These are phyloP conservation scores for Picea abies DNA, from an alignment of 83 land plant species.

Conservation along the genomic window DNA sequence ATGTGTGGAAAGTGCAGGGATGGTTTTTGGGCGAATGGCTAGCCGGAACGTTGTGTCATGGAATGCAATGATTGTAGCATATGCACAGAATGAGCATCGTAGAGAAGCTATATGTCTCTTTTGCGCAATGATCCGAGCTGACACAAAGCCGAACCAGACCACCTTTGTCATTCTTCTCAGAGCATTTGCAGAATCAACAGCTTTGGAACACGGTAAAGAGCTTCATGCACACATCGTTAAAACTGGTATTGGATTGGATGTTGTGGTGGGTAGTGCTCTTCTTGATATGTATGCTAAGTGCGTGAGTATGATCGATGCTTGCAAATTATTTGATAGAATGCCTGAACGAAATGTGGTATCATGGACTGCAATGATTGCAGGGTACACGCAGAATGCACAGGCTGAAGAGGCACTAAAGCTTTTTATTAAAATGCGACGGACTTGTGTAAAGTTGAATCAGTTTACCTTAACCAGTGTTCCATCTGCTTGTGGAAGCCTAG, in stretches of 20 bases:
- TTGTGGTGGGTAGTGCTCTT: constrained; percentile 45
- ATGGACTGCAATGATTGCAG: background rate
- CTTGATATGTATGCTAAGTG: constrained; percentile 1
- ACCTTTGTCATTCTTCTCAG: constrained; percentile 19
- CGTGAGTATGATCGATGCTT: constrained; percentile 20
- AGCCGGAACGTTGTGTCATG: constrained; percentile 16
- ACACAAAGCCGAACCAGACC: constrained; percentile 8
- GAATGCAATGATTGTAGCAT: constrained; percentile 28
- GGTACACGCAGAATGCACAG: constrained; percentile 31
- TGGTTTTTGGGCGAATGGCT: background rate
- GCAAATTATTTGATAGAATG: background rate
- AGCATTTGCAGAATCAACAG: constrained; percentile 22
- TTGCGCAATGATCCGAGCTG: constrained; percentile 5
- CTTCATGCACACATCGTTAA: constrained; percentile 34
- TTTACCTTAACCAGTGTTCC: background rate
- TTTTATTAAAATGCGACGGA: constrained; percentile 23
- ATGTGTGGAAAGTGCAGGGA: background rate
- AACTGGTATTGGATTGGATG: constrained; percentile 36
- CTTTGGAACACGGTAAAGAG: constrained; percentile 22
- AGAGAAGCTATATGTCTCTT: constrained; percentile 15
- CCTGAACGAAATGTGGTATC: no score
- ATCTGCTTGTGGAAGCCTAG: constrained; percentile 23
- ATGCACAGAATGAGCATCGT: constrained; percentile 22
- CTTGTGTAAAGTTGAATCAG: constrained; percentile 1
- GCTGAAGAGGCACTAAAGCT: constrained; percentile 34